These are phyloP conservation scores for Cladosporium sp. DNA, from an alignment of 2,329 filamentous ascomycete genomes.

Conservation along the genomic window DNA sequence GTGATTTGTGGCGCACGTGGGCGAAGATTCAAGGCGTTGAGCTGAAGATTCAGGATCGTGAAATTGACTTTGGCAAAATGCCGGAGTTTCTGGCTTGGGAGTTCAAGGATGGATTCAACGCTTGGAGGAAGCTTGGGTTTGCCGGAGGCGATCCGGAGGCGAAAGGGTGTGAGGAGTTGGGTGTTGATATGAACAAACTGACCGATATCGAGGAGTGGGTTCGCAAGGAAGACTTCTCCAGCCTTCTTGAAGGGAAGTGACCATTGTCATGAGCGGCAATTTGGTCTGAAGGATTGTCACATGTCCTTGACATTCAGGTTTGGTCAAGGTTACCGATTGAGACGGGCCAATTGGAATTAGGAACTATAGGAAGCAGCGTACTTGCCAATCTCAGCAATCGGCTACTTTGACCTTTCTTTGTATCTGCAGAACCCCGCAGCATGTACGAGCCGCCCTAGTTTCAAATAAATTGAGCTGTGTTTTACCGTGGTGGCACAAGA, in stretches of 20 bases:
- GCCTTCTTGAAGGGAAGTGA: background rate
- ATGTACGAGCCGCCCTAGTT: too few relatives aligned
- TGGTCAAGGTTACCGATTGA: too few relatives aligned
- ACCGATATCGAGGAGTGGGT: conserved; percentile 18
- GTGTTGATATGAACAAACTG: conserved; percentile 14
- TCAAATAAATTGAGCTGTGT: too few relatives aligned
- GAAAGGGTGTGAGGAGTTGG: conserved; percentile 16
- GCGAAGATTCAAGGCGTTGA: background rate
- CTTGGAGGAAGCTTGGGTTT: conserved; percentile 17
- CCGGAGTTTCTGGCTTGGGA: conserved; percentile 19
- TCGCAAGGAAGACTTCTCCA: conserved; percentile 17
- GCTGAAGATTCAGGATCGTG: background rate
- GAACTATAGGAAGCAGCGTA: too few relatives aligned
- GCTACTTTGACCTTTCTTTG: too few relatives aligned
- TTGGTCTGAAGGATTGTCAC: too few relatives aligned
- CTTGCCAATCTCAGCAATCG: too few relatives aligned
- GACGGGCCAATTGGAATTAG: too few relatives aligned
- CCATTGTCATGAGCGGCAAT: too few relatives aligned
- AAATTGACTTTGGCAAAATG: conserved; percentile 9
- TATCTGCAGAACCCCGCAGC: too few relatives aligned
- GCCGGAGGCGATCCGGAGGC: conserved; percentile 20
- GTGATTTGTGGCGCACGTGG: conserved; percentile 8
- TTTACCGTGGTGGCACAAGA: too few relatives aligned
- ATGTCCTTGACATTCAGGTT: too few relatives aligned
- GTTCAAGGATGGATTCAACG: conserved; percentile 16